phyloP scores from a whole-genome alignment of 2,329 filamentous ascomycete species.

The Stenocarpella maydis region DNA sequence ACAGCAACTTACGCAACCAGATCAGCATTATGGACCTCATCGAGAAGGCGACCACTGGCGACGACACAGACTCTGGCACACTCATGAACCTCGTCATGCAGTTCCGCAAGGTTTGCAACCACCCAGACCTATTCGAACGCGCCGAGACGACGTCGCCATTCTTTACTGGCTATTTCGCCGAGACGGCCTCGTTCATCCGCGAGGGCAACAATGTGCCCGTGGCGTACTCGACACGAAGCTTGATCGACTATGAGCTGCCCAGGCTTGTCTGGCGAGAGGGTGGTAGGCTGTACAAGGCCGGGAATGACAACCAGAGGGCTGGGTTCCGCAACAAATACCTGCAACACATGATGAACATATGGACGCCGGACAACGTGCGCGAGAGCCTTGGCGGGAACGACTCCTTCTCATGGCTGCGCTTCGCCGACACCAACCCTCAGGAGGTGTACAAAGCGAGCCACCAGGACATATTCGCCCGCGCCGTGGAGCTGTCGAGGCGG shows the following conservation, averaged over 20 bases:
- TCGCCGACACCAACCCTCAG: slow-evolving; percentile 77
- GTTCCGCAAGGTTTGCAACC: slow-evolving; percentile 99
- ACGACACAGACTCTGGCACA: slow-evolving; percentile 93
- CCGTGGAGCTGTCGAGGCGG: slow-evolving; percentile 65
- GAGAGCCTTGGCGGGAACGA: slow-evolving; percentile 67
- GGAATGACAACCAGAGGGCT: slow-evolving; percentile 75
- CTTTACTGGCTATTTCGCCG: slow-evolving; percentile 85
- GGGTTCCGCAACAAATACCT: slow-evolving; percentile 84
- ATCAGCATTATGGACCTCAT: slow-evolving; percentile 99
- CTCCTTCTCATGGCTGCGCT: slow-evolving; percentile 89
- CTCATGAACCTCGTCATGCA: slow-evolving; percentile 99
- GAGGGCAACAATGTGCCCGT: slow-evolving; percentile 84
- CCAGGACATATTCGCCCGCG: slow-evolving; percentile 76
- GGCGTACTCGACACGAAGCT: slow-evolving; percentile 84
- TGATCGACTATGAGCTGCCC: slow-evolving; percentile 86
- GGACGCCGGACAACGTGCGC: slow-evolving; percentile 80
- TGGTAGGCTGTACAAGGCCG: slow-evolving; percentile 78
- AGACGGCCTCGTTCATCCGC: slow-evolving; percentile 93
- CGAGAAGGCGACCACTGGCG: slow-evolving; percentile 93
- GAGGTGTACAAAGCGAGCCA: slow-evolving; percentile 78
- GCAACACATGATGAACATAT: slow-evolving; percentile 87
- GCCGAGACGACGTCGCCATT: slow-evolving; percentile 90
- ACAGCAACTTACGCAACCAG: slow-evolving; percentile 90
- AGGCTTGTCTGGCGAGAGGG: slow-evolving; percentile 82
- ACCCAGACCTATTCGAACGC: slow-evolving; percentile 95